Conservation (phyloP, 805 yeast species). For the Suhomyces xylopsoci region DNA sequence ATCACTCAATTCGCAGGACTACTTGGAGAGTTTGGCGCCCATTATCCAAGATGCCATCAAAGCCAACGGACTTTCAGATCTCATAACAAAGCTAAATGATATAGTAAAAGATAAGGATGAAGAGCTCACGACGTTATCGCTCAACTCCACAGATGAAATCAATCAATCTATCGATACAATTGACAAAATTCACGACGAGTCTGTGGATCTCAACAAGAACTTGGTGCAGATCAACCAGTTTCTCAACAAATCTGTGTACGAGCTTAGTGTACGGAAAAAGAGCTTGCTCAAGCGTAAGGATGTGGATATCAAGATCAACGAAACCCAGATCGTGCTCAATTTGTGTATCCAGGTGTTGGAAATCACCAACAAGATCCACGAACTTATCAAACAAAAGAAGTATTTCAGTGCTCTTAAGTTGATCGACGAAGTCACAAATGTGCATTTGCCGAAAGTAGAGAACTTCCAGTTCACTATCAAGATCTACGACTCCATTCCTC, state of each 20-base stretch:
- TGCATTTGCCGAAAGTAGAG: constrained; percentile 68
- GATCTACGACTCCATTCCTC: constrained; percentile 74
- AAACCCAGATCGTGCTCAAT: constrained; percentile 65
- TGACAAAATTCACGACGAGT: constrained; percentile 54
- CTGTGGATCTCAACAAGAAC: constrained; percentile 55
- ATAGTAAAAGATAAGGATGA: constrained; percentile 59
- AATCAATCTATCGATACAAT: constrained; percentile 61
- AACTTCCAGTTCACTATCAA: constrained; percentile 72
- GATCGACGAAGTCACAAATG: constrained; percentile 67
- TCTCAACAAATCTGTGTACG: constrained; percentile 62
- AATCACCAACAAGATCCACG: constrained; percentile 80
- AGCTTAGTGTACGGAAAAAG: constrained; percentile 61
- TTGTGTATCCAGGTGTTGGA: constrained; percentile 80
- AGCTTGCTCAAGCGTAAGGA: constrained; percentile 58
- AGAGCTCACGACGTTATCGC: constrained; percentile 61
- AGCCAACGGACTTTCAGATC: constrained; percentile 50
- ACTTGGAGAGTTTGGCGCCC: constrained; percentile 77
- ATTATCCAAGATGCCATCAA: constrained; percentile 62
- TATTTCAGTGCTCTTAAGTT: constrained; percentile 85
- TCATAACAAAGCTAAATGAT: constrained; percentile 53
- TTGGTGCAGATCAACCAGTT: constrained; percentile 54
- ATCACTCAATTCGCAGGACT: constrained; percentile 59
- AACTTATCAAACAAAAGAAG: constrained; percentile 66
- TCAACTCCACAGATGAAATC: constrained; percentile 56
- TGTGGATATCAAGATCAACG: constrained; percentile 63